A percentile compares a stretch with the other conserved stretches of the same genome.
Conservation (phyloP, 1,139 yeast genomes). For the Pichia sp. region DNA sequence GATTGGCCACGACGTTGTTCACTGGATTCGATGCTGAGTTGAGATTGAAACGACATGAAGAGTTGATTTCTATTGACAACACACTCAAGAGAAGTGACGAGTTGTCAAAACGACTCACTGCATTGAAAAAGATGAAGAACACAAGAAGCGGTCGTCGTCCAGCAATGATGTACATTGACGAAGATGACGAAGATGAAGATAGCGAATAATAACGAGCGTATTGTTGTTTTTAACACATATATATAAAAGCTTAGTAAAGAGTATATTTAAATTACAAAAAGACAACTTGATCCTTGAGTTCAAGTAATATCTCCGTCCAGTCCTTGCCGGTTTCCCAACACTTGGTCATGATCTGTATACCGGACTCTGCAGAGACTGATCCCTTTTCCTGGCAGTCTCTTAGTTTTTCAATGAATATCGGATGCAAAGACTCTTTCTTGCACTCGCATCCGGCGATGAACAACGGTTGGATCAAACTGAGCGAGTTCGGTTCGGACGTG, state of each 20-base stretch:
- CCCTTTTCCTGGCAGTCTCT: constrained; percentile 43
- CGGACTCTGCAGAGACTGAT: constrained; percentile 47
- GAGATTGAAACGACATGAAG: constrained; percentile 32
- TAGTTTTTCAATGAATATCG: constrained; percentile 41
- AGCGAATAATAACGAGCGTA: constrained; percentile 1
- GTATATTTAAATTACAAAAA: constrained; percentile 34
- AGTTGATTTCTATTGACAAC: constrained; percentile 30
- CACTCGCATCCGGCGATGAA: constrained; percentile 65
- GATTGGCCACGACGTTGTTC: constrained; percentile 25
- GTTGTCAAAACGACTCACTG: constrained; percentile 26
- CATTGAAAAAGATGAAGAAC: constrained; percentile 23
- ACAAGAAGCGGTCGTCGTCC: constrained; percentile 19
- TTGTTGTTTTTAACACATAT: too few species aligned
- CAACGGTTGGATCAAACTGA: constrained; percentile 53
- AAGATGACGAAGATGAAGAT: constrained; percentile 19
- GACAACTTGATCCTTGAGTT: constrained; percentile 46
- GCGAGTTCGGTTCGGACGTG: constrained; percentile 49
- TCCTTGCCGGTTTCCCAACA: constrained; percentile 58
- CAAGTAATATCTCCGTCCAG: constrained; percentile 54
- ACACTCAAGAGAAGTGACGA: constrained; percentile 27
- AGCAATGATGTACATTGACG: constrained; percentile 26
- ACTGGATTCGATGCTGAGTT: constrained; percentile 31
- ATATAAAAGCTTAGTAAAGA: too few species aligned
- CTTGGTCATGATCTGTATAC: constrained; percentile 47
- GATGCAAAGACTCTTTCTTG: constrained; percentile 35